Conservation (phyloP, 1,139 yeast genomes). For the Candida pseudocylindracea region DNA sequence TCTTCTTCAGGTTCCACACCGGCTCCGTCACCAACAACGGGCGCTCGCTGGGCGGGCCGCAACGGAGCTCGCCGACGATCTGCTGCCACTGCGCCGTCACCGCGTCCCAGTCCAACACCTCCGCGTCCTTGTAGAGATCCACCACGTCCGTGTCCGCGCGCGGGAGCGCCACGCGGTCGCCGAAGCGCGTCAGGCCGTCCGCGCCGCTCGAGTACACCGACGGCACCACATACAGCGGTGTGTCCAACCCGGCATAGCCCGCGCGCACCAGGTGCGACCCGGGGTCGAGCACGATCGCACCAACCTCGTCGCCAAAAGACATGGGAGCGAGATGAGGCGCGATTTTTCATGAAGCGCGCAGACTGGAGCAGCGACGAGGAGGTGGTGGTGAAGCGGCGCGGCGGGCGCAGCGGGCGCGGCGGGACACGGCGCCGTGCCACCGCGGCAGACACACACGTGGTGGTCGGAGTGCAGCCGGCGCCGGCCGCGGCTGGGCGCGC, state of each 20-base stretch:
- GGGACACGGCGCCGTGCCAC: too few species aligned
- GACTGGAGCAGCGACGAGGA: too few species aligned
- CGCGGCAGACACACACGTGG: too few species aligned
- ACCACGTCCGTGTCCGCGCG: conserved; percentile 26
- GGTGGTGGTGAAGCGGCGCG: too few species aligned
- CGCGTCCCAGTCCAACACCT: conserved; percentile 53
- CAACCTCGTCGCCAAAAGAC: conserved; percentile 44
- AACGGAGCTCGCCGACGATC: conserved; percentile 22
- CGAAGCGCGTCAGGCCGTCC: conserved; percentile 15
- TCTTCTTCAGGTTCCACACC: conserved; percentile 55
- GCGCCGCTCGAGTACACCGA: conserved; percentile 9
- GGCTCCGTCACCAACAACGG: conserved; percentile 73
- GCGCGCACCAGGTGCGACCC: conserved; percentile 69
- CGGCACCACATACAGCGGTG: conserved; percentile 26
- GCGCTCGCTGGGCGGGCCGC: conserved; percentile 37
- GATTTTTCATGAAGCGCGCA: too few species aligned
- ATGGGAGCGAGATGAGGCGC: too few species aligned
- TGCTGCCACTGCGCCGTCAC: conserved; percentile 45
- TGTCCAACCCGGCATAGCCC: conserved; percentile 89
- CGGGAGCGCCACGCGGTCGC: conserved; percentile 35
- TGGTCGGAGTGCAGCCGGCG: too few species aligned
- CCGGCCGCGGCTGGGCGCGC: too few species aligned
- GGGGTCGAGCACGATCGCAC: conserved; percentile 81
- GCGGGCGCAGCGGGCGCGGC: too few species aligned
- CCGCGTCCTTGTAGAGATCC: conserved; percentile 37